Evolutionary conservation across 2,329 filamentous ascomycete genomes (phyloP).

Genomic region (Teratosphaeria nubilosa): DNA sequence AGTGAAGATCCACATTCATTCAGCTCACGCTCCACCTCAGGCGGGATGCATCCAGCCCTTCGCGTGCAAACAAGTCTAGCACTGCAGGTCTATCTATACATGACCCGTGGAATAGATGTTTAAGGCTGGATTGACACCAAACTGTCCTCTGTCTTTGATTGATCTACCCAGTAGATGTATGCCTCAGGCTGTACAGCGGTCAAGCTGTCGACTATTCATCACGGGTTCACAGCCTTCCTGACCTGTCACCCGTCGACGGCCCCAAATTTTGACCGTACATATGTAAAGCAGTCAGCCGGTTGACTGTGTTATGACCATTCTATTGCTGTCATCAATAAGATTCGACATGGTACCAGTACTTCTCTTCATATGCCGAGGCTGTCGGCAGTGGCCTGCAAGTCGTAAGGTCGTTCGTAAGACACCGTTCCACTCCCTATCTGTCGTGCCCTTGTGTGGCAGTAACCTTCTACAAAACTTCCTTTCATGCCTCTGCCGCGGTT

Average conservation of each 20-base stretch:
- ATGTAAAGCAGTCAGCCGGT: background rate
- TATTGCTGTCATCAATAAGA: background rate
- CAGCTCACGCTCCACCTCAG: background rate
- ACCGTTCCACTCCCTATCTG: background rate
- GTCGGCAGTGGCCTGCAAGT: background rate
- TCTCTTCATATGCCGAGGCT: background rate
- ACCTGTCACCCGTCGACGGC: too few relatives aligned
- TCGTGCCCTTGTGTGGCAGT: background rate
- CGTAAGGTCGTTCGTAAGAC: background rate
- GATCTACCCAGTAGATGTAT: too few relatives aligned
- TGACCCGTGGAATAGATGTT: too few relatives aligned
- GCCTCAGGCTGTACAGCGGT: too few relatives aligned
- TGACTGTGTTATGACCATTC: background rate
- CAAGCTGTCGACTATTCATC: too few relatives aligned
- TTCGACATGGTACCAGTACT: background rate
- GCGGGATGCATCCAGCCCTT: background rate
- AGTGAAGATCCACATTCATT: background rate
- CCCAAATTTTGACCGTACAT: too few relatives aligned
- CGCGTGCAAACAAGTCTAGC: background rate
- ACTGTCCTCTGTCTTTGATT: too few relatives aligned
- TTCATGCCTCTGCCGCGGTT: constrained; percentile 9
- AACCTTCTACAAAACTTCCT: background rate
- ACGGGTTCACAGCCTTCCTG: too few relatives aligned
- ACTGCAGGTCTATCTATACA: background rate
- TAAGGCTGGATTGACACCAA: too few relatives aligned